Evolutionary conservation across 148 eudicot genomes (phyloP), one percentile per base, ranked within the genome.

Genomic region (Drosera capensis): DNA sequence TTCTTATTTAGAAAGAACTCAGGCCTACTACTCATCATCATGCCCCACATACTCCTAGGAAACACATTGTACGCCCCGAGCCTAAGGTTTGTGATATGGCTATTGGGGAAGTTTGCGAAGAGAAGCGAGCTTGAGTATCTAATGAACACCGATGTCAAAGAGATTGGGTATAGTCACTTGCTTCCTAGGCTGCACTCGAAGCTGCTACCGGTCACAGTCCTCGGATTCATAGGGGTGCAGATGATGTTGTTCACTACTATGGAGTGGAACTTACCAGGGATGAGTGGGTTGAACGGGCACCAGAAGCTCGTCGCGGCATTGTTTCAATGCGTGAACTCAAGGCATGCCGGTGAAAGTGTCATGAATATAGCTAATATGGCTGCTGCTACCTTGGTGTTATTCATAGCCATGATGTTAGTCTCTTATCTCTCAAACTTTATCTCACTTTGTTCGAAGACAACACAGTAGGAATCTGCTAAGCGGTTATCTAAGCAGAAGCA

Each of bases 391-490:
- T 40, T 80, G 57, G 79, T 67, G 20, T 43, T 80, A 12, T 70
- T 80, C 54, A 53, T 62, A 14, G 52, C 66, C 16, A 64, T 80
- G 75, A 80, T 80, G 88, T 80, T 36, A 72, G 88, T 65, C 30
- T 43, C 49, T 48, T 28, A 17, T 15, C 31, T 11, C 9, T 36
- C 13, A 14, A 13, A 39, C n/a, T 3, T 8, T 3, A 8, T 9
- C 40, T 9, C n/a, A n/a, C n/a, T n/a, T n/a, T n/a, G n/a, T n/a
- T n/a, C n/a, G n/a, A n/a, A n/a, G n/a, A n/a, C n/a, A n/a, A n/a
- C n/a, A n/a, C n/a, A n/a, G n/a, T n/a, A n/a, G n/a, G n/a, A n/a
- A n/a, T n/a, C n/a, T n/a, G n/a, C n/a, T n/a, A n/a, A n/a, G n/a
- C n/a, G n/a, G n/a, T n/a, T n/a, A n/a, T n/a, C n/a, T n/a, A n/a